Base-by-base conservation (phyloP, 164 flowering plant genomes). In the Macadamia integrifolia region DNA sequence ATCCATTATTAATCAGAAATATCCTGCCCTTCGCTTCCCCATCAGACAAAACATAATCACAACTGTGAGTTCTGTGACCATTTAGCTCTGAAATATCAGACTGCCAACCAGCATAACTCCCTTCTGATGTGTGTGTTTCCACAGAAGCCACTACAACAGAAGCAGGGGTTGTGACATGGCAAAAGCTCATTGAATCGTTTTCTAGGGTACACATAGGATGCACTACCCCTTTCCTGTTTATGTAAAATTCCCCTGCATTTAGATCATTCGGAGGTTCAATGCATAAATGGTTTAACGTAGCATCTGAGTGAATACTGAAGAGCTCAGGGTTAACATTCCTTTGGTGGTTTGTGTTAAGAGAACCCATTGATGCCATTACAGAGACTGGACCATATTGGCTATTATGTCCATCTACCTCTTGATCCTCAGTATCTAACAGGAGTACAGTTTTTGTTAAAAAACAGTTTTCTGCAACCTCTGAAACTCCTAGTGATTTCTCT, bases 401-500 rank as follows among this genome's bases (percentile, higher is more conserved):
- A 18, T 11, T 32, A 44, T 57, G n/a, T 9, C 48, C 64, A 70
- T 68, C 71, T 29, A 29, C 50, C 63, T 62, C 70, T 11, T 65
- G 50, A 28, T 62, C 68, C 31, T 56, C 61, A 57, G 29, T 59
- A 58, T 67, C 64, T 17, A 30, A 63, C 55, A 23, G 55, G 5
- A 46, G 62, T 58, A 12, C 43, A 44, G 53, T 52, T 32, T 58
- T 18, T 40, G 60, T 28, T 3, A 30, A 66, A 14, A 17, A 14
- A 43, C 31, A 62, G 63, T 53, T 69, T 64, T 61, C 72, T 17
- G 32, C 60, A 43, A 64, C 56, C 2, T 55, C 67, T 23, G 72
- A 57, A 71, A 60, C 69, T 52, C 31, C 74, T 14, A 74, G 66
- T 29, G 80, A 80, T 50, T 42, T 67, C 58, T 80, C 80, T 29